Conservation (phyloP, 257 asterid species). For the Nicotiana obtusifolia region DNA sequence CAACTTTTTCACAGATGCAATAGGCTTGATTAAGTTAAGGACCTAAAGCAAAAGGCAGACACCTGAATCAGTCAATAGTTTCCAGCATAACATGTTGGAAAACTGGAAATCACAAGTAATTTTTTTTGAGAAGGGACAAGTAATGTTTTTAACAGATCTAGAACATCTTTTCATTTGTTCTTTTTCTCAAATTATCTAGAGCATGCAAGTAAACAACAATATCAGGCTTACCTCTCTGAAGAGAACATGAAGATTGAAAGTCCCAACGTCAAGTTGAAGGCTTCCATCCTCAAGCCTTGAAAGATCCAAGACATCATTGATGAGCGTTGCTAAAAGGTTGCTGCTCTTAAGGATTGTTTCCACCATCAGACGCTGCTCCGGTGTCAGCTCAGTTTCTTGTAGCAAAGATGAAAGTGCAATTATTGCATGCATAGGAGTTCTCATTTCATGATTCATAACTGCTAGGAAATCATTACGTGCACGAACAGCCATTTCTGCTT, state of each 20-base stretch:
- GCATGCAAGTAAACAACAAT: background rate
- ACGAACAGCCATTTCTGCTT: conserved; percentile 96
- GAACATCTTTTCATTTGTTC: background rate
- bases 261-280: conserved; percentile 75
- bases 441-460: conserved; percentile 99
- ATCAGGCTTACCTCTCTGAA: conserved; percentile 60
- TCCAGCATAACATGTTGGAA: conserved; percentile 4
- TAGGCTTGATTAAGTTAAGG: conserved; percentile 71
- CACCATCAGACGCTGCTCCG: conserved; percentile 98
- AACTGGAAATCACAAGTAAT: background rate
- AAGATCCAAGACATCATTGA: conserved; percentile 94
- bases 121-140: too few species aligned
- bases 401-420: conserved; percentile 84
- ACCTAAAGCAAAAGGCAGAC: conserved; percentile 43
- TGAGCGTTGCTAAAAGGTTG: conserved; percentile 90
- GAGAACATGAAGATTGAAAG: conserved; percentile 77
- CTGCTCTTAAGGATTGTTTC: conserved; percentile 95
- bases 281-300: conserved; percentile 98
- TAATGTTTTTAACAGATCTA: background rate
- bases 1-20: conserved; percentile 82
- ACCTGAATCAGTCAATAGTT: conserved; percentile 18
- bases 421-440: conserved; percentile 98
- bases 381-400: conserved; percentile 80
- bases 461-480: conserved; percentile 97
- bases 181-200: background rate